These are phyloP conservation scores for Rhodotorula sp. DNA, from an alignment of 1,284 basidiomycete genomes.

Conservation along the genomic window DNA sequence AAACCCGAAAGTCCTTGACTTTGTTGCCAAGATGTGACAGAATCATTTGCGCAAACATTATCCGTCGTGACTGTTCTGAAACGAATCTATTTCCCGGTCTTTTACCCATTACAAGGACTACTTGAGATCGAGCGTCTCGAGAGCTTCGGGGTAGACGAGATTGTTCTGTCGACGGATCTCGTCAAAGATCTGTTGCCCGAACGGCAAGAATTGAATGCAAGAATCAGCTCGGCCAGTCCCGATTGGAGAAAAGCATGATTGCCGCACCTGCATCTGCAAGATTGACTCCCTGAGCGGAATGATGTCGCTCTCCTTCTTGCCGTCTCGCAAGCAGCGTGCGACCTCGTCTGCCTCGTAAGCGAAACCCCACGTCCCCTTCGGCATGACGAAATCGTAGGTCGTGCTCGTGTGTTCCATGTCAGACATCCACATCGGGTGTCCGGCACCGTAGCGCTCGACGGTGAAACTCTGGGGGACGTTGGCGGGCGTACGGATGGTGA, in stretches of 20 bases:
- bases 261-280: constrained; percentile 47
- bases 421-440: constrained; percentile 10
- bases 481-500: constrained; percentile 27
- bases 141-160: constrained; percentile 46
- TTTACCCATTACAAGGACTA: no score
- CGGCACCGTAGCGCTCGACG: constrained; percentile 15
- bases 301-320: constrained; percentile 45
- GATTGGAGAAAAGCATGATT: neutral
- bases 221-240: neutral
- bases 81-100: no score
- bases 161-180: constrained; percentile 48
- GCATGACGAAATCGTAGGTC: constrained; percentile 21
- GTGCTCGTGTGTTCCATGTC: constrained; percentile 11
- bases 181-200: constrained; percentile 46
- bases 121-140: constrained; percentile 45
- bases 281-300: constrained; percentile 47
- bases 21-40: neutral
- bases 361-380: constrained; percentile 41
- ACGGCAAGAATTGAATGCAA: neutral
- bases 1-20: neutral
- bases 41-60: no score
- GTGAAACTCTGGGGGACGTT: constrained; percentile 21
- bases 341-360: constrained; percentile 52
- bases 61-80: neutral
- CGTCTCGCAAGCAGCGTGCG: constrained; percentile 48